Conservation (phyloP, 305 asterid genomes). For the Fraxinus angustifolia region DNA sequence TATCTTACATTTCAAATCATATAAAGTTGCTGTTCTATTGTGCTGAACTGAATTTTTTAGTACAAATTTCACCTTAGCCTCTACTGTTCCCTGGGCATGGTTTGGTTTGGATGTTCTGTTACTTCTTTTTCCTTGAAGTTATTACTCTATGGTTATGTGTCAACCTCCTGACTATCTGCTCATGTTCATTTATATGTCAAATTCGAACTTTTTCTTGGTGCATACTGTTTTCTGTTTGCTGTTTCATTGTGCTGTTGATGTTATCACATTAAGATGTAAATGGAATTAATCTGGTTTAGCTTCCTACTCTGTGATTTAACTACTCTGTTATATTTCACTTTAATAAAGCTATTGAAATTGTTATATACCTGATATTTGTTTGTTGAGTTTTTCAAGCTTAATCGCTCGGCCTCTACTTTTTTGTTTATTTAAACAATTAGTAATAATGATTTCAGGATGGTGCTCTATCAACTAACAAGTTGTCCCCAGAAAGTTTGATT, state of each 20-base stretch:
- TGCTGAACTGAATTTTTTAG: background rate
- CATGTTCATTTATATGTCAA: background rate
- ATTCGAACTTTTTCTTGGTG: background rate
- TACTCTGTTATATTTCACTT: background rate
- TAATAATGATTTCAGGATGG: constrained; percentile 26
- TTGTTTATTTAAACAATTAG: constrained; percentile 11
- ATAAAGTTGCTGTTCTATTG: background rate
- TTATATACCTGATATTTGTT: background rate
- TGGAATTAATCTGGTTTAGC: constrained; percentile 2
- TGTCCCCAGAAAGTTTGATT: constrained; percentile 36
- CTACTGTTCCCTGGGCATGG: background rate
- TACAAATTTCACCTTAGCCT: background rate
- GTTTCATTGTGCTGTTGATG: background rate
- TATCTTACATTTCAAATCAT: background rate
- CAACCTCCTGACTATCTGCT: background rate
- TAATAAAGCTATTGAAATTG: background rate
- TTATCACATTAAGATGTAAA: constrained; percentile 1
- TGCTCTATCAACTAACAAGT: constrained; percentile 34
- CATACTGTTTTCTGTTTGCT: background rate
- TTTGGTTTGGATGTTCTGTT: background rate
- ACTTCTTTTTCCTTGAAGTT: background rate
- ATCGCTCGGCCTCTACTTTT: background rate
- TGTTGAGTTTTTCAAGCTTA: constrained; percentile 12
- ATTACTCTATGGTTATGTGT: background rate
- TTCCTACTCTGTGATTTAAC: background rate